Evolutionary conservation across 192 early-diverging fungal genomes (phyloP).

Genomic region (Backusella luteola): DNA sequence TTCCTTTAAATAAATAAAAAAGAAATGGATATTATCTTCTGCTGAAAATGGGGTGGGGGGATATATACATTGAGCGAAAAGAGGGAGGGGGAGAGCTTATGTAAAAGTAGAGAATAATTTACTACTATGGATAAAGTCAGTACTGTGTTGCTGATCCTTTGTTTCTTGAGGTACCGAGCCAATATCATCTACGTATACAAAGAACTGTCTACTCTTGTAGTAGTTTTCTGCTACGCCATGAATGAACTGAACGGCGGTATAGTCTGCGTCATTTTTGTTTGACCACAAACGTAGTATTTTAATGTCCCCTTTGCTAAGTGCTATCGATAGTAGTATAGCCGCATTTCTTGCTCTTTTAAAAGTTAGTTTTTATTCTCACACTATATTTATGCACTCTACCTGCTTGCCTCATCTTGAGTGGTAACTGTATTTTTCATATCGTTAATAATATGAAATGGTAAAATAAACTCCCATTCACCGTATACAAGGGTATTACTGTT

Average conservation of each 20-base stretch:
- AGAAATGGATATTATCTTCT: not conserved
- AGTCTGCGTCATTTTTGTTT: not conserved
- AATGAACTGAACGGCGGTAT: not conserved
- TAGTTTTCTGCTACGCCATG: not conserved
- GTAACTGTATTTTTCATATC: not conserved
- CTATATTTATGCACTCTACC: not conserved
- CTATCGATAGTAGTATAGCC: not conserved
- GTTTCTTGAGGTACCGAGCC: not conserved
- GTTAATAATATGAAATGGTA: not conserved
- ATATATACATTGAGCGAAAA: not conserved
- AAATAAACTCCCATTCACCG: constrained; percentile 9
- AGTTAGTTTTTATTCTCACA: not conserved
- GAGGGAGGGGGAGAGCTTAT: not conserved
- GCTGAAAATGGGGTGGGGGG: not conserved
- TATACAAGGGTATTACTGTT: not conserved
- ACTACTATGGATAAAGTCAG: not conserved
- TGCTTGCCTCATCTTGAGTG: not conserved
- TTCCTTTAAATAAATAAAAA: not conserved
- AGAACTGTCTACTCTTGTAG: not conserved
- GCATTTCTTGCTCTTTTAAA: not conserved
- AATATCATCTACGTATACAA: constrained; percentile 7
- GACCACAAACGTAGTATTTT: not conserved
- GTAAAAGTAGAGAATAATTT: not conserved
- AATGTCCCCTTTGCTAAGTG: not conserved
- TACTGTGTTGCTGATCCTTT: not conserved